A percentile compares a stretch with the other conserved stretches of the same genome.
Conservation (phyloP, 345 rosid genomes). For the Noccaea caerulescens region DNA sequence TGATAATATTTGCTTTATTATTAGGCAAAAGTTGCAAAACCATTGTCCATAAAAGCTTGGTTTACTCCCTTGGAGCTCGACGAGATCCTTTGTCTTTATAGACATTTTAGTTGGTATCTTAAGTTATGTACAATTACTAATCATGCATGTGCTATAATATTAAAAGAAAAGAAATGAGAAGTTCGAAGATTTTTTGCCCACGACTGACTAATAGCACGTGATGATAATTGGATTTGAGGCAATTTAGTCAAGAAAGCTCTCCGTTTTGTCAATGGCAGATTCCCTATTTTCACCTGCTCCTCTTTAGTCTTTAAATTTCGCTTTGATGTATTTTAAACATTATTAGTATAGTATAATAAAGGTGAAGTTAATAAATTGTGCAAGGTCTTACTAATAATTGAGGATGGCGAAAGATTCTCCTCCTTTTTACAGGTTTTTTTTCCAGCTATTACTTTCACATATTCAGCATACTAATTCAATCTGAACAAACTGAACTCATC, state of each 20-base stretch:
- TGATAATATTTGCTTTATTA: no score
- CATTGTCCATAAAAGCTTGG: no score
- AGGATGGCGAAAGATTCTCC: constrained; percentile 8
- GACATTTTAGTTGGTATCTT: constrained; percentile 9
- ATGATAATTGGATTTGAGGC: constrained; percentile 11
- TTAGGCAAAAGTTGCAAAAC: no score
- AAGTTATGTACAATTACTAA: background rate
- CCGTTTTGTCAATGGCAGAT: constrained; percentile 32
- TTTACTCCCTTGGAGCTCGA: no score
- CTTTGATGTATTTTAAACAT: background rate
- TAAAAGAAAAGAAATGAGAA: no score
- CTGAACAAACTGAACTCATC: background rate
- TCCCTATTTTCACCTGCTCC: constrained; percentile 23
- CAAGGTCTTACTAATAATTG: constrained; percentile 7
- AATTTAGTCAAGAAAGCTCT: constrained; percentile 11
- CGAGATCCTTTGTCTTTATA: background rate
- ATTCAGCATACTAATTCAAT: background rate
- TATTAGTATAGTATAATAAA: background rate
- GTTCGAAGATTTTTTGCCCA: no score
- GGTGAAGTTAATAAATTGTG: background rate
- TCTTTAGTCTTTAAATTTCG: background rate
- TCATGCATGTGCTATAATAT: background rate
- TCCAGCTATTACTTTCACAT: background rate
- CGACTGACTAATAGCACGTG: background rate
- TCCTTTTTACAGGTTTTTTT: background rate